Conservation (phyloP, 2,329 filamentous ascomycete genomes). For the Penicillium sp. region DNA sequence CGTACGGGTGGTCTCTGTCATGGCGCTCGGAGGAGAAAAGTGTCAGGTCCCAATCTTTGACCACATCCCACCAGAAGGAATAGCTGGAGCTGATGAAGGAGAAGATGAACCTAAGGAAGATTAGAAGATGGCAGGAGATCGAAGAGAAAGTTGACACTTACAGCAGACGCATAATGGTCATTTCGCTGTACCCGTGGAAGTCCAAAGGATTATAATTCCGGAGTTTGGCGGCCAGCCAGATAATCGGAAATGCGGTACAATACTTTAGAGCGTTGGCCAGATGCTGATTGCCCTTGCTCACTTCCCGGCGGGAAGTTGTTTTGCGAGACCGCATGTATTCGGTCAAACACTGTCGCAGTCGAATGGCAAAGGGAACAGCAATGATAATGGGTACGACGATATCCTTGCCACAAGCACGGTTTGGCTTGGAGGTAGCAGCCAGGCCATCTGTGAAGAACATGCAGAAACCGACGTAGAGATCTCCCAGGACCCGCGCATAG, state of each 20-base stretch:
- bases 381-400: slow-evolving; percentile 82
- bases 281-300: slow-evolving; percentile 78
- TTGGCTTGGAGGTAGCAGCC: slow-evolving; percentile 74
- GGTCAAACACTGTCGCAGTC: slow-evolving; percentile 85
- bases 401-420: slow-evolving; percentile 75
- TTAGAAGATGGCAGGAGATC: neutral
- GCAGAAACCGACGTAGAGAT: slow-evolving; percentile 83
- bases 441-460: slow-evolving; percentile 77
- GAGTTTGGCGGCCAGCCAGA: slow-evolving; percentile 74
- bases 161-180: slow-evolving; percentile 57
- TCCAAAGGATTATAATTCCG: slow-evolving; percentile 57
- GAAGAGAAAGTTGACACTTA: slow-evolving; percentile 28
- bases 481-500: slow-evolving; percentile 87
- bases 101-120: slow-evolving; percentile 62
- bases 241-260: slow-evolving; percentile 87
- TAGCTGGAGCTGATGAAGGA: slow-evolving; percentile 83
- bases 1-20: slow-evolving; percentile 68
- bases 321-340: slow-evolving; percentile 73
- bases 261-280: slow-evolving; percentile 95
- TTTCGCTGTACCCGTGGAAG: slow-evolving; percentile 52
- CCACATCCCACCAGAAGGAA: slow-evolving; percentile 98
- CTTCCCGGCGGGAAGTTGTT: slow-evolving; percentile 43
- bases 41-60: slow-evolving; percentile 94
- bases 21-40: slow-evolving; percentile 66
- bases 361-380: slow-evolving; percentile 77